Conservation (phyloP, 805 yeast genomes). For the Ogataea zsoltii region DNA sequence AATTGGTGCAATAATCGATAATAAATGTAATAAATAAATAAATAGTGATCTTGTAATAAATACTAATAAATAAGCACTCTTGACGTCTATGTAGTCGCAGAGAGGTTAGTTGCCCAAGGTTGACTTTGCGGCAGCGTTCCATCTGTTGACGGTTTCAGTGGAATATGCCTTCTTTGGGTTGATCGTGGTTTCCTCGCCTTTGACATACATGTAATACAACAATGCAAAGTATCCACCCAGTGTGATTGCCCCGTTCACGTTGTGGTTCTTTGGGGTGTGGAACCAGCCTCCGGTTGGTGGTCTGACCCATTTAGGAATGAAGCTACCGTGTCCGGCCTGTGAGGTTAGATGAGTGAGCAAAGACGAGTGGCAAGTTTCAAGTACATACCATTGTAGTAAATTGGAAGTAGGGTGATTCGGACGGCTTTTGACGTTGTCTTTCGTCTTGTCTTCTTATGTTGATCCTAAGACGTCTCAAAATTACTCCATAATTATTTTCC, state of each 20-base stretch:
- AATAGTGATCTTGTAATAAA: not conserved
- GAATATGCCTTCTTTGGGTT: slow-evolving; percentile 39
- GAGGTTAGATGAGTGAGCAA: not conserved
- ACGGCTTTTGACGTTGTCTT: too few species aligned
- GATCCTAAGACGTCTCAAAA: too few species aligned
- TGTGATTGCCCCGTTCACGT: slow-evolving; percentile 42
- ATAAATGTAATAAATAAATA: not conserved
- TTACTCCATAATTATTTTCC: too few species aligned
- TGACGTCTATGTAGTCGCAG: too few species aligned
- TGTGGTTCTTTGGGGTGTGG: slow-evolving; percentile 52
- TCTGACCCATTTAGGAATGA: slow-evolving; percentile 35
- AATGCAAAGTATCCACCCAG: slow-evolving; percentile 40
- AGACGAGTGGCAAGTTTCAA: not conserved
- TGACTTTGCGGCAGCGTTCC: slow-evolving; percentile 46
- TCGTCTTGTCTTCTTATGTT: too few species aligned
- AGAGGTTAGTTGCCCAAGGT: slow-evolving; percentile 16
- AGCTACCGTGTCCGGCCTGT: slow-evolving; percentile 21
- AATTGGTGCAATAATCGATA: not conserved
- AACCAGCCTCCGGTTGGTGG: slow-evolving; percentile 61
- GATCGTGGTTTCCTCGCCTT: slow-evolving; percentile 39
- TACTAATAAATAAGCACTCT: slow-evolving; percentile 9
- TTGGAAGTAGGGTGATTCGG: not conserved
- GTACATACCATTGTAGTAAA: slow-evolving; percentile 8
- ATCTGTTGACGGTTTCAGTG: slow-evolving; percentile 41
- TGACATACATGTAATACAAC: slow-evolving; percentile 34